Percentiles rank a stretch among this genome's conserved stretches.
These are phyloP conservation scores for Mycocentrospora acerina DNA, from an alignment of 2,329 filamentous ascomycete species.

Conservation along the genomic window DNA sequence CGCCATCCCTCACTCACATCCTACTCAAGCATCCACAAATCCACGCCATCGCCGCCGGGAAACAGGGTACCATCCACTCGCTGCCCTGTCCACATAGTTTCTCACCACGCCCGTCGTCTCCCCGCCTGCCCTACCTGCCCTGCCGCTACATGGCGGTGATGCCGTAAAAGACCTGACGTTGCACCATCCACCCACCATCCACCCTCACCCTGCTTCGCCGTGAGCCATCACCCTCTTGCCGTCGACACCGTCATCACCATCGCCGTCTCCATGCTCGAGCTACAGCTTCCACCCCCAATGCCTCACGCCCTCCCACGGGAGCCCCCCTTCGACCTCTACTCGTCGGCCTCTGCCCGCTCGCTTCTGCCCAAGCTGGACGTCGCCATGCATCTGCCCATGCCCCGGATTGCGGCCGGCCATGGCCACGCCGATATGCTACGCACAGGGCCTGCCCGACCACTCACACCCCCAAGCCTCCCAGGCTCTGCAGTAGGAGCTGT, in stretches of 20 bases:
- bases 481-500: conserved; percentile 36
- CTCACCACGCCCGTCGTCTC: conserved; percentile 29
- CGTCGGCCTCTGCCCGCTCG: conserved; percentile 22
- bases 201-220: conserved; percentile 15
- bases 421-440: conserved; percentile 23
- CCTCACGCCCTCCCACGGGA: conserved; percentile 42
- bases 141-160: conserved; percentile 18
- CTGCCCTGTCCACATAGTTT: conserved; percentile 26
- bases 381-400: conserved; percentile 38
- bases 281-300: conserved; percentile 45
- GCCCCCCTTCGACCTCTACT: conserved; percentile 37
- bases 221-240: too few species aligned
- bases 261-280: conserved; percentile 42
- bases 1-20: too few species aligned
- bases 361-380: conserved; percentile 28
- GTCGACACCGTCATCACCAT: conserved; percentile 12
- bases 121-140: conserved; percentile 32
- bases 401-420: conserved; percentile 22
- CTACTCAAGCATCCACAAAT: too few species aligned
- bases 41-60: conserved; percentile 22
- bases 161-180: conserved; percentile 13
- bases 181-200: not conserved
- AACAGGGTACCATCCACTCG: conserved; percentile 34
- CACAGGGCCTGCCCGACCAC: conserved; percentile 22
- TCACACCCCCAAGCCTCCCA: conserved; percentile 38